phyloP scores from a whole-genome alignment of 495 filamentous ascomycete species.

The Tuber borchii region DNA sequence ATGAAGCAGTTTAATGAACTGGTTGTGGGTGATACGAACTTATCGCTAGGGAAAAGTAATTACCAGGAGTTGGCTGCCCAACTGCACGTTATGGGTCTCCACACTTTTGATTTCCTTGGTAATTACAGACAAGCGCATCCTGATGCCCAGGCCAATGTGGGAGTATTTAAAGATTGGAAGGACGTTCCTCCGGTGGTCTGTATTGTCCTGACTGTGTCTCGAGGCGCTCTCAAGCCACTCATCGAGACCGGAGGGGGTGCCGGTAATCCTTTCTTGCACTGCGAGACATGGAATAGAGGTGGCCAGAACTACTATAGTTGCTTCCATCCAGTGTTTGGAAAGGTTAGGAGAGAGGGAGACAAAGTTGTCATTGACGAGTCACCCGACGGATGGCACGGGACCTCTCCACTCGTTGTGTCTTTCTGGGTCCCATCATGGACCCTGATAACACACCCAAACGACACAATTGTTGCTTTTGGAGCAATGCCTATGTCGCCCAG shows the following conservation, averaged over 20 bases:
- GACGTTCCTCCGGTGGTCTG: slow-evolving; percentile 40
- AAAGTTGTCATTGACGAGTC: slow-evolving; percentile 38
- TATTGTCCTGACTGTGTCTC: slow-evolving; percentile 42
- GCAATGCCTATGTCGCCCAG: not conserved
- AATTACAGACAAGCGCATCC: slow-evolving; percentile 6
- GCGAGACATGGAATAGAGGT: slow-evolving; percentile 15
- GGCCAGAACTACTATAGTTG: slow-evolving; percentile 40
- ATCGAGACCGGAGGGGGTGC: slow-evolving; percentile 24
- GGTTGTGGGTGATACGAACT: slow-evolving; percentile 35
- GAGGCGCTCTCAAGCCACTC: slow-evolving; percentile 28
- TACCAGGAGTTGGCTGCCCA: slow-evolving; percentile 37
- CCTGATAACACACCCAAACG: slow-evolving; percentile 32
- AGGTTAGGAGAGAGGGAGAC: slow-evolving; percentile 22
- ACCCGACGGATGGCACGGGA: slow-evolving; percentile 38
- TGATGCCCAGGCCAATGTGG: slow-evolving; percentile 6
- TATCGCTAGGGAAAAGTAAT: slow-evolving; percentile 39
- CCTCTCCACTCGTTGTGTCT: slow-evolving; percentile 37
- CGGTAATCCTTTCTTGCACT: slow-evolving; percentile 36
- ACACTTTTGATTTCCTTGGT: slow-evolving; percentile 14
- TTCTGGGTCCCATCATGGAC: slow-evolving; percentile 41
- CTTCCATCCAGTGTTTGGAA: slow-evolving; percentile 42
- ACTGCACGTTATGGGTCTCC: slow-evolving; percentile 28
- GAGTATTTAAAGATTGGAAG: slow-evolving; percentile 34
- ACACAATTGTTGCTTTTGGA: slow-evolving; percentile 32
- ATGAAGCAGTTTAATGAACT: slow-evolving; percentile 36